A percentile compares a stretch with the other conserved stretches of the same genome.
phyloP scores from a whole-genome alignment of 2,329 filamentous ascomycete species.

The Phyllosticta citriasiana region DNA sequence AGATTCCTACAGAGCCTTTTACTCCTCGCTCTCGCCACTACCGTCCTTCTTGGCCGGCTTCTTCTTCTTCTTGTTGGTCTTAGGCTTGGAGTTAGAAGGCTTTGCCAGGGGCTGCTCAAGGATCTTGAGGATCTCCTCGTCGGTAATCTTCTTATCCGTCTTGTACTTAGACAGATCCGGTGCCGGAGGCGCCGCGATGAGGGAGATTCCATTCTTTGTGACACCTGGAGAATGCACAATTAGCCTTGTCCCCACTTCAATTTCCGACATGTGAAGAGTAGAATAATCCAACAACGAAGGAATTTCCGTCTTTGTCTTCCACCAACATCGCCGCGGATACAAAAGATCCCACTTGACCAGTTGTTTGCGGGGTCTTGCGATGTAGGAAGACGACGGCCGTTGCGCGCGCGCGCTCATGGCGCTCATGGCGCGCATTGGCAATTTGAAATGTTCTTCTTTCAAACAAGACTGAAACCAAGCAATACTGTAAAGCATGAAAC shows the following conservation, averaged over 20 bases:
- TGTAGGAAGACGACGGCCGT: background rate
- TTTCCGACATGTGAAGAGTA: background rate
- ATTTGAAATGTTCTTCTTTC: background rate
- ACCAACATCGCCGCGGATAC: background rate
- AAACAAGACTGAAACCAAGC: background rate
- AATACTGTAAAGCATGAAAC: conserved; percentile 26
- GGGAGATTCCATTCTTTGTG: conserved; percentile 93
- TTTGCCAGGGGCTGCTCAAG: conserved; percentile 73
- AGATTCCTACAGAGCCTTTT: conserved; percentile 1
- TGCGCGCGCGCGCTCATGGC: background rate
- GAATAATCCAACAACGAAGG: background rate
- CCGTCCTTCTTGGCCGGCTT: conserved; percentile 56
- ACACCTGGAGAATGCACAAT: conserved; percentile 51
- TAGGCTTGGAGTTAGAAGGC: conserved; percentile 58
- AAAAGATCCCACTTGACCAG: background rate
- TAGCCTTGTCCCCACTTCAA: background rate
- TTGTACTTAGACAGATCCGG: conserved; percentile 75
- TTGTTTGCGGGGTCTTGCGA: background rate
- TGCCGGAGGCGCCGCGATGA: conserved; percentile 65
- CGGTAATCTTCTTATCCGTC: conserved; percentile 95
- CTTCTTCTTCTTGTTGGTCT: conserved; percentile 82
- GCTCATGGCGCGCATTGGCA: background rate
- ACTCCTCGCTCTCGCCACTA: conserved; percentile 36
- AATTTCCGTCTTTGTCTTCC: background rate
- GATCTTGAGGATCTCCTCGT: conserved; percentile 91